These are phyloP conservation scores for Gymnopilus junonius DNA, from an alignment of 768 basidiomycete species.

Conservation along the genomic window DNA sequence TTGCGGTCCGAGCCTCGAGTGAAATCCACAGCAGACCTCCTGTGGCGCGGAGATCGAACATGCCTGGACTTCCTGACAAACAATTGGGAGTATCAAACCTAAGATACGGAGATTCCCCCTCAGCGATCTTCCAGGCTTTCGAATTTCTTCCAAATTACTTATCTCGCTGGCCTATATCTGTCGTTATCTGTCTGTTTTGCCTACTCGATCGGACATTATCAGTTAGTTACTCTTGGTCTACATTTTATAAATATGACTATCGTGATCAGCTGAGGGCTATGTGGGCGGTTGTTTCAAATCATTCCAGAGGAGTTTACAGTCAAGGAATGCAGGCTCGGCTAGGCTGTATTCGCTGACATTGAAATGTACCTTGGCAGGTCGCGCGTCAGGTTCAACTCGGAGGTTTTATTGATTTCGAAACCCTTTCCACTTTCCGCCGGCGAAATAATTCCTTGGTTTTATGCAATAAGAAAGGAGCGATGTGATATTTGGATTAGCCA, in stretches of 20 bases:
- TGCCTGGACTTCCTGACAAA: neutral
- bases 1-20: neutral
- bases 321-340: neutral
- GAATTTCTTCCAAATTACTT: neutral
- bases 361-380: neutral
- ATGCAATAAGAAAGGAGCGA: neutral
- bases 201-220: constrained; percentile 1
- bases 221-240: neutral
- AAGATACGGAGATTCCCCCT: neutral
- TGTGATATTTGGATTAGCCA: neutral
- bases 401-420: neutral
- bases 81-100: neutral
- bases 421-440: neutral
- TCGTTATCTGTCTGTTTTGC: neutral
- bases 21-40: neutral
- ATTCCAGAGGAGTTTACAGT: neutral
- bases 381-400: constrained; percentile 1
- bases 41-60: neutral
- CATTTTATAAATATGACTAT: neutral
- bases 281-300: neutral
- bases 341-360: neutral
- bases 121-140: neutral
- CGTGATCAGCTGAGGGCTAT: neutral
- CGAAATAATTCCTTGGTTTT: neutral
- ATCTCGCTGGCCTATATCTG: neutral